phyloP scores from a whole-genome alignment of 176 grass and related monocot species.

The Avena sativa region DNA sequence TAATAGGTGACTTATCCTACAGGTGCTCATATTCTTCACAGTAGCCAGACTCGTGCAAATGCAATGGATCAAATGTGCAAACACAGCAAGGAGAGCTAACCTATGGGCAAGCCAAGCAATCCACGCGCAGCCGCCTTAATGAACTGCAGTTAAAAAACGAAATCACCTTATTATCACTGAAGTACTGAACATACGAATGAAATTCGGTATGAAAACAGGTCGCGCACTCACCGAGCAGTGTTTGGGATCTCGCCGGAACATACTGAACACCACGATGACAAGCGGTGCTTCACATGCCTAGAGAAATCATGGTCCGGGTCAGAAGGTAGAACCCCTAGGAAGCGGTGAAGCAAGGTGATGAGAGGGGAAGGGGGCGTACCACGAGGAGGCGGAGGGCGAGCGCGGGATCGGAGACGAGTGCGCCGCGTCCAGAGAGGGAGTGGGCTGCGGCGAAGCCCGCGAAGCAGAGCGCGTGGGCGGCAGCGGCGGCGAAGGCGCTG shows the following conservation, averaged over 20 bases:
- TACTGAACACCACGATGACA: conserved; percentile 73
- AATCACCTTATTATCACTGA: conserved; percentile 22
- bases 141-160: conserved; percentile 59
- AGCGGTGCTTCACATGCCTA: conserved; percentile 75
- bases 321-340: not conserved
- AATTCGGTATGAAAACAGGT: not conserved
- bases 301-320: not conserved
- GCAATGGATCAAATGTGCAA: conserved; percentile 17
- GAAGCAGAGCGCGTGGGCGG: conserved; percentile 57
- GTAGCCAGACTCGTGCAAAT: not conserved
- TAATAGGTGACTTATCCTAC: not conserved
- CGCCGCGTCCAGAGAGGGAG: conserved; percentile 37
- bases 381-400: conserved; percentile 67
- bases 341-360: not conserved
- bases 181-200: not conserved
- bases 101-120: conserved; percentile 67
- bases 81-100: conserved; percentile 42
- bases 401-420: conserved; percentile 61
- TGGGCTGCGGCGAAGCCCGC: conserved; percentile 50
- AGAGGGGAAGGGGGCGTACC: conserved; percentile 26
- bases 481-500: conserved; percentile 28
- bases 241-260: conserved; percentile 56
- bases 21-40: not conserved
- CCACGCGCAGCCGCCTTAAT: conserved; percentile 58
- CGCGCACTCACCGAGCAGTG: conserved; percentile 56